phyloP scores from a whole-genome alignment of 768 basidiomycete genomes.

The Trametes coccinea region DNA sequence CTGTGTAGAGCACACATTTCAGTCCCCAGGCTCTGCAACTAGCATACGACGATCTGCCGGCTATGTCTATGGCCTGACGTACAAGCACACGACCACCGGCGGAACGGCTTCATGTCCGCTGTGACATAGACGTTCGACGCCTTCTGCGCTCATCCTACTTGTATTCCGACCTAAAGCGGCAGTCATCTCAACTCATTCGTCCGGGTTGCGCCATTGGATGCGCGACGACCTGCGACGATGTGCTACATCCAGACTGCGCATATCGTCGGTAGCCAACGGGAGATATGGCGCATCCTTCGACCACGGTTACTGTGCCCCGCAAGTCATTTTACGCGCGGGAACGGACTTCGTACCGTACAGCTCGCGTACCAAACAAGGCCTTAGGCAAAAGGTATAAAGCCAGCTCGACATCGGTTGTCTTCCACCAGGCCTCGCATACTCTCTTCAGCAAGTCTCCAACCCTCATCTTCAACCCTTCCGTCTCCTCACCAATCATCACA shows the following conservation, averaged over 20 bases:
- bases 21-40: too few relatives aligned
- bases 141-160: background rate
- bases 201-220: background rate
- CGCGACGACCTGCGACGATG: background rate
- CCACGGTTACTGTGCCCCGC: background rate
- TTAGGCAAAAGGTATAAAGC: constrained; percentile 1
- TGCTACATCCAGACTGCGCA: background rate
- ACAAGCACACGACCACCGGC: background rate
- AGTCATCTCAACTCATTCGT: background rate
- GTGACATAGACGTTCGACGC: background rate
- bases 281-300: constrained; percentile 2
- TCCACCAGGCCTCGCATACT: constrained; percentile 14
- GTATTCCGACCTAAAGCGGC: background rate
- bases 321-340: background rate
- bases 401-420: background rate
- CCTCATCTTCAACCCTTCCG: background rate
- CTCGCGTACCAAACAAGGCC: background rate
- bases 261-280: constrained; percentile 14
- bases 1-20: too few relatives aligned
- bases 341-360: background rate
- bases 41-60: too few relatives aligned
- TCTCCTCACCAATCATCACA: constrained; percentile 11
- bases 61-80: background rate
- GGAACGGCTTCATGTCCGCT: background rate
- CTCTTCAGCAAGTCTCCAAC: background rate